Evolutionary conservation across 305 asterid genomes (phyloP).

Genomic region (Plantago lanceolata): DNA sequence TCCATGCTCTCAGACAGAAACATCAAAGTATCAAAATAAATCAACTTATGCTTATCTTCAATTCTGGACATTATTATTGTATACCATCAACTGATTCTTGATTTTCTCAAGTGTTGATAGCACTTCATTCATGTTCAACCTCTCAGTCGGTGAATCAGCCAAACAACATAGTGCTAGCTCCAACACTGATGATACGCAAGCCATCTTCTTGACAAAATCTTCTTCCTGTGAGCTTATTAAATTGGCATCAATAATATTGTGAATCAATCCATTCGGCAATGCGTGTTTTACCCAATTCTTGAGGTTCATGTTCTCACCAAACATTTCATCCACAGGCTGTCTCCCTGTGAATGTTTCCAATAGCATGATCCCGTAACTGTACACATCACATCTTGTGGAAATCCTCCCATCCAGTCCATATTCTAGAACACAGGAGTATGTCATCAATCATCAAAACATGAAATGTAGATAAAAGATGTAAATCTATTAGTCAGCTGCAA

Average conservation of each 20-base stretch:
- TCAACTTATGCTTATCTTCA: constrained; percentile 21
- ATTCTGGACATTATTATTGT: not conserved
- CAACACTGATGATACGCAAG: not conserved
- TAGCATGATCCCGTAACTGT: constrained; percentile 8
- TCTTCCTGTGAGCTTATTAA: not conserved
- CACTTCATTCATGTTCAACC: constrained; percentile 8
- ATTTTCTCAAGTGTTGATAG: not conserved
- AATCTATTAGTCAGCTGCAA: too few relatives aligned
- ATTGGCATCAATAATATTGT: not conserved
- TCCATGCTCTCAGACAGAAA: too few relatives aligned
- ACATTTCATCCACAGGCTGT: constrained; percentile 10
- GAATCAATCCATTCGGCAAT: constrained; percentile 1
- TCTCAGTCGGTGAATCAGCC: not conserved
- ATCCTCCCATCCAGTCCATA: constrained; percentile 14
- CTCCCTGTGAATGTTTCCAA: constrained; percentile 10
- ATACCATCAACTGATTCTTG: not conserved
- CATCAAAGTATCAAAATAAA: too few relatives aligned
- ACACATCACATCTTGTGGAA: constrained; percentile 12
- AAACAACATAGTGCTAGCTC: constrained; percentile 9
- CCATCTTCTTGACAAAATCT: not conserved
- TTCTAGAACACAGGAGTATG: not conserved
- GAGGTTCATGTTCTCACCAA: not conserved
- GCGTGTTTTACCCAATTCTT: constrained; percentile 10
- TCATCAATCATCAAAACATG: not conserved
- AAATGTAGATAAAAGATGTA: too few relatives aligned